Percentiles rank a stretch among this genome's conserved stretches.
Conservation (phyloP, 257 asterid species). For the Thymus quinquecostatus region DNA sequence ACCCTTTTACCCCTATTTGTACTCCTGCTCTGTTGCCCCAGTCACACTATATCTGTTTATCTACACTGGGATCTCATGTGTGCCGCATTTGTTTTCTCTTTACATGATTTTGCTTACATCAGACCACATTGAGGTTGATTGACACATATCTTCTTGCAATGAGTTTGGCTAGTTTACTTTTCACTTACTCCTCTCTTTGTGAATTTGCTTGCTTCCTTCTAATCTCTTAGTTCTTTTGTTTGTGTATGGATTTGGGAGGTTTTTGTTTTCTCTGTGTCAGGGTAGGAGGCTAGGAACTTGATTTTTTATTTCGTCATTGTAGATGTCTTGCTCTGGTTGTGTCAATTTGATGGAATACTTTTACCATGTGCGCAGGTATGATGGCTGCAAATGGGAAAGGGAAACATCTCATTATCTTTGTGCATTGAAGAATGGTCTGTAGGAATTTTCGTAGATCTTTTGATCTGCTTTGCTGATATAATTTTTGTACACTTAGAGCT, state of each 20-base stretch:
- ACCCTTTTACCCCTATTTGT: not conserved
- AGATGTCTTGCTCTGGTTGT: constrained; percentile 36
- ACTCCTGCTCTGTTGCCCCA: not conserved
- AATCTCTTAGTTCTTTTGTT: not conserved
- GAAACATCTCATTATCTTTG: constrained; percentile 47
- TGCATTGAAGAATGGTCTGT: constrained; percentile 47
- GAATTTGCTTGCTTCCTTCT: constrained; percentile 6
- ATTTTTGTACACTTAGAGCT: not conserved
- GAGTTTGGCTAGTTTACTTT: not conserved
- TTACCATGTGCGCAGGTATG: constrained; percentile 48
- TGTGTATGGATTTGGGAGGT: not conserved
- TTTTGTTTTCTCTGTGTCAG: not conserved
- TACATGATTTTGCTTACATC: not conserved
- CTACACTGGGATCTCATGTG: not conserved
- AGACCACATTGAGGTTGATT: constrained; percentile 1
- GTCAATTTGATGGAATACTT: constrained; percentile 49
- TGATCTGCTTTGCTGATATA: constrained; percentile 26
- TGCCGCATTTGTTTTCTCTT: not conserved
- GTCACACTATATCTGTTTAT: not conserved
- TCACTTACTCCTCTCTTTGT: not conserved
- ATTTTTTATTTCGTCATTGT: constrained; percentile 19
- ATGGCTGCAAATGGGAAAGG: constrained; percentile 50
- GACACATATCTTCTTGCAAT: not conserved
- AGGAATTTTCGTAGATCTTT: constrained; percentile 30
- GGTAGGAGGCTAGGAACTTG: not conserved